phyloP scores from a whole-genome alignment of 2,329 filamentous ascomycete genomes.

The Trichoderma hamatum region DNA sequence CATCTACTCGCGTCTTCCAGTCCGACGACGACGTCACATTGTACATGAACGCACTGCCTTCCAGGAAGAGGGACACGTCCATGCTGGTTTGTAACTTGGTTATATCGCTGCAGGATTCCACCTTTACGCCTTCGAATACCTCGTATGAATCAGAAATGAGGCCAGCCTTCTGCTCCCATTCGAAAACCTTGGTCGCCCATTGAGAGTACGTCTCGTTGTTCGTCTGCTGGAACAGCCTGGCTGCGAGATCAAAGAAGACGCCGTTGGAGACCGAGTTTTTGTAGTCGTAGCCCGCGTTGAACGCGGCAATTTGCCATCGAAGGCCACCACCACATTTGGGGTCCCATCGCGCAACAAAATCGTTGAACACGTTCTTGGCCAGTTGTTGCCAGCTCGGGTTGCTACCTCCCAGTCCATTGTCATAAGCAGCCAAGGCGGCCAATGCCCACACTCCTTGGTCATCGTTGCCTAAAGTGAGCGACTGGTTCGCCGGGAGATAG shows the following conservation, averaged over 20 bases:
- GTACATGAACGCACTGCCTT: conserved; percentile 65
- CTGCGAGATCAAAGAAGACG: conserved; percentile 64
- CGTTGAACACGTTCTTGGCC: conserved; percentile 67
- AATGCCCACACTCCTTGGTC: conserved; percentile 77
- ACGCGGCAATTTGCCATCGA: conserved; percentile 76
- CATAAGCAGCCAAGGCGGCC: conserved; percentile 71
- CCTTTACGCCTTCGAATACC: conserved; percentile 59
- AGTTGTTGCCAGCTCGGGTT: conserved; percentile 72
- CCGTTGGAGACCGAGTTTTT: conserved; percentile 59
- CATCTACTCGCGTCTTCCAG: conserved; percentile 56
- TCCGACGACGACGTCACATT: conserved; percentile 50
- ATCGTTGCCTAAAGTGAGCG: conserved; percentile 61
- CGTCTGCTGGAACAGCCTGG: conserved; percentile 71
- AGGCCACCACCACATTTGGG: conserved; percentile 69
- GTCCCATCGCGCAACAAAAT: conserved; percentile 12
- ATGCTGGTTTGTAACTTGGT: conserved; percentile 61
- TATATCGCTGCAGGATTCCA: conserved; percentile 55
- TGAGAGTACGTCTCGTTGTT: conserved; percentile 64
- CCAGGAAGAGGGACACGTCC: conserved; percentile 58
- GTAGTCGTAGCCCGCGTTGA: conserved; percentile 67
- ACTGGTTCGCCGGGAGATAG: conserved; percentile 63
- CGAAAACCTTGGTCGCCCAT: conserved; percentile 63
- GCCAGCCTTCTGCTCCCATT: conserved; percentile 59
- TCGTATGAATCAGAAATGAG: conserved; percentile 63
- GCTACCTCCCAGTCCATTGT: conserved; percentile 68